Base-by-base conservation (phyloP, 2,329 filamentous ascomycete genomes). In the Ceratocystis papillata region DNA sequence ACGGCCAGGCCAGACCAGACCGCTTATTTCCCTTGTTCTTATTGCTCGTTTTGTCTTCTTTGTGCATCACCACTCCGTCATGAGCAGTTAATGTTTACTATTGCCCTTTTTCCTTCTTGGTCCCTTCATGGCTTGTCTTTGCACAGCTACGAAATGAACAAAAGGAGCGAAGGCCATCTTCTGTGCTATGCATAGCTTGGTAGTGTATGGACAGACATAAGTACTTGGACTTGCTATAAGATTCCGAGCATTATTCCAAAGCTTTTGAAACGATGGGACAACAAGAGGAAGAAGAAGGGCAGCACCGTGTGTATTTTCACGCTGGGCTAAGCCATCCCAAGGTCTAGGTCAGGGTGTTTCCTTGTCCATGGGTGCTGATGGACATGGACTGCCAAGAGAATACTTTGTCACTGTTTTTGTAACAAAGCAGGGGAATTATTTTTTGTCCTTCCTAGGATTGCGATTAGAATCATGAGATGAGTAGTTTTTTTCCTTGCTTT, bases 301-400 rank as follows among this genome's bases (percentile, higher is more conserved):
- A 25, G 22, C 20, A 30, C n/a, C 20, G n/a, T 15, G 48, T 50
- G 48, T 50, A 12, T 50, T 20, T 50, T 4, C 37, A 41, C 37
- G 37, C 37, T 37, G 33, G 37, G 37, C 37, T 41, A 10, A 60
- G 30, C 12, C 25, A 25, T 30, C 12, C 25, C 28, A 33, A 60
- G 30, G 20, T 6, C n/a, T 33, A 62, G 20, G 25, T 62, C 33
- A 28, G 20, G 33, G 17, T 44, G 30, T 6, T n/a, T 25, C 17
- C n/a, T 28, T 57, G 50, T 20, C 50, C 8, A n/a, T 48, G 46
- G 30, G 53, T 25, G 2, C 22, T n/a, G 48, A 20, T n/a, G 22
- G n/a, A n/a, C 48, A 53, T 22, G 25, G 53, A 30, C 53, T 57
- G 53, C 53, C 53, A 57, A 57, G 53, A 57, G 22, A 30, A 30